A percentile compares a stretch with the other conserved stretches of the same genome.
Conservation (phyloP, 306 rosid genomes). For the Sophora flavescens region DNA sequence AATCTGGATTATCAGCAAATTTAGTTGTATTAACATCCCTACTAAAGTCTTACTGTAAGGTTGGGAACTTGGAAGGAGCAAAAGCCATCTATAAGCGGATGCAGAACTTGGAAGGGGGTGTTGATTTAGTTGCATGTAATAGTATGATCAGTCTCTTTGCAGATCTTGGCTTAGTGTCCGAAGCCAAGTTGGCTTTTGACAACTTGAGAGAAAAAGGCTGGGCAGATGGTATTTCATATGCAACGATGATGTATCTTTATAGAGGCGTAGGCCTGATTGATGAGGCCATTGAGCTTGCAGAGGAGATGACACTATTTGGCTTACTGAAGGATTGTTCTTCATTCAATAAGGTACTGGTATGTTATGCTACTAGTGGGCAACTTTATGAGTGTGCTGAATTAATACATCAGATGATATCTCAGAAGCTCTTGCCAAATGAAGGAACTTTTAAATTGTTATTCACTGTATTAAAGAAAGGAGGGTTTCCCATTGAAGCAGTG, state of each 20-base stretch:
- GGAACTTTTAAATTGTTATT: slow-evolving; percentile 73
- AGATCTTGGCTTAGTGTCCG: slow-evolving; percentile 78
- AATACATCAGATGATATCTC: slow-evolving; percentile 76
- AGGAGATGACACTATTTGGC: slow-evolving; percentile 83
- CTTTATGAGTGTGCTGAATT: slow-evolving; percentile 78
- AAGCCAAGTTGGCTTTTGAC: slow-evolving; percentile 75
- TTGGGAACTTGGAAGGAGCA: slow-evolving; percentile 73
- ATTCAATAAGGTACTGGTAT: slow-evolving; percentile 72
- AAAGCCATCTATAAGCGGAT: slow-evolving; percentile 62
- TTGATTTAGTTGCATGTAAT: slow-evolving; percentile 75
- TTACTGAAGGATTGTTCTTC: slow-evolving; percentile 77
- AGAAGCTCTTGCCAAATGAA: slow-evolving; percentile 72
- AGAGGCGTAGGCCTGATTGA: slow-evolving; percentile 73
- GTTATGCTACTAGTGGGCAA: slow-evolving; percentile 71
- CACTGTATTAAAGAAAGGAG: slow-evolving; percentile 77
- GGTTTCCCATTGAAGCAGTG: slow-evolving; percentile 72
- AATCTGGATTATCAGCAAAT: slow-evolving; percentile 72
- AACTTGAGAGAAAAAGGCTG: slow-evolving; percentile 63
- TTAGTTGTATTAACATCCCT: slow-evolving; percentile 73
- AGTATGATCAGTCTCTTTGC: slow-evolving; percentile 80
- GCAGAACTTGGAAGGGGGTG: slow-evolving; percentile 70
- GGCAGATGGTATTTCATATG: slow-evolving; percentile 72
- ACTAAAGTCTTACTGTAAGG: slow-evolving; percentile 80
- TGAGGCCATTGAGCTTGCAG: slow-evolving; percentile 81
- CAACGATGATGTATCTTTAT: slow-evolving; percentile 79